Evolutionary conservation across 345 rosid genomes (phyloP).

Genomic region (Odontarrhena argentea): DNA sequence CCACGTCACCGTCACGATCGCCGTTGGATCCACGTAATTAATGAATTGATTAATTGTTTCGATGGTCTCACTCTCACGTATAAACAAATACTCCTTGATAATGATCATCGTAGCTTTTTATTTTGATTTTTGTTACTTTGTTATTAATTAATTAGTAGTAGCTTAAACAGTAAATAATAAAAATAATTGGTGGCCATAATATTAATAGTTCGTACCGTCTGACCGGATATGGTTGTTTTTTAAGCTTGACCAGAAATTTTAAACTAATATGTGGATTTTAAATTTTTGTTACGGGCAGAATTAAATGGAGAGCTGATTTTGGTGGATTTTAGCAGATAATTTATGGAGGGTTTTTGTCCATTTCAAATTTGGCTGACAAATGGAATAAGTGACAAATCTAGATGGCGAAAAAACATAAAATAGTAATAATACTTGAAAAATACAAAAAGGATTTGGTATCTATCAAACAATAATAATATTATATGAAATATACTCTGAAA

Average conservation of each 20-base stretch:
- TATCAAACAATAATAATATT: too few species aligned
- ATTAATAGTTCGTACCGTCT: constrained; percentile 5
- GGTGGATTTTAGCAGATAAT: neutral
- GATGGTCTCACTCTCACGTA: neutral
- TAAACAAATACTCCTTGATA: neutral
- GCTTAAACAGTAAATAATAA: neutral
- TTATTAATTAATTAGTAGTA: neutral
- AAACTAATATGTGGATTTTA: neutral
- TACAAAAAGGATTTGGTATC: too few species aligned
- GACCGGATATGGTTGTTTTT: constrained; percentile 3
- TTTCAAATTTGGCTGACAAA: constrained; percentile 1
- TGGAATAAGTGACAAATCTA: too few species aligned
- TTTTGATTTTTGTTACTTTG: too few species aligned
- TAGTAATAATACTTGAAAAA: too few species aligned
- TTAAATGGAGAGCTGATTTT: neutral
- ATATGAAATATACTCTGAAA: too few species aligned
- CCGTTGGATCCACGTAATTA: constrained; percentile 27
- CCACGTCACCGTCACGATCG: constrained; percentile 25
- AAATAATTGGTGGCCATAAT: neutral
- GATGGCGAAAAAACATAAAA: too few species aligned
- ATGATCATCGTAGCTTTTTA: too few species aligned
- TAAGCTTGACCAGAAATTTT: constrained; percentile 11
- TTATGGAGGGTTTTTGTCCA: neutral
- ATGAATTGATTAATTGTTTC: constrained; percentile 15
- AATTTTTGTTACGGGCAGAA: neutral